Conservation (phyloP, 371 early-diverging fungal genomes). For the Mucor racemosus region DNA sequence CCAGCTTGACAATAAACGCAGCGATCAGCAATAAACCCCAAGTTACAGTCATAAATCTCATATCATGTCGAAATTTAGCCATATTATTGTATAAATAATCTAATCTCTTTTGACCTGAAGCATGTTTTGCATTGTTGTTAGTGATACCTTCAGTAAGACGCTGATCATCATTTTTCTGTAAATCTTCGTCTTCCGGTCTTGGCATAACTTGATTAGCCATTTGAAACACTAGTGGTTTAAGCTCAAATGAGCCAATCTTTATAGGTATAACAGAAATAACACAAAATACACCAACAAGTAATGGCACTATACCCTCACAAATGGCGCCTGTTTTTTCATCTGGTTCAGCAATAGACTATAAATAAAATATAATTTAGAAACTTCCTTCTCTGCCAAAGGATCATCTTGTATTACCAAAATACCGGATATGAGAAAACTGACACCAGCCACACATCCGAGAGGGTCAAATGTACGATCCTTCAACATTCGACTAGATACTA, state of each 20-base stretch:
- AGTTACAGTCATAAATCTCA: constrained; percentile 50
- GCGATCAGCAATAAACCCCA: constrained; percentile 47
- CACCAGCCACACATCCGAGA: constrained; percentile 35
- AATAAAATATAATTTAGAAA: too few relatives aligned
- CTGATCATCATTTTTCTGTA: constrained; percentile 34
- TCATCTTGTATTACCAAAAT: constrained; percentile 28
- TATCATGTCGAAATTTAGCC: constrained; percentile 48
- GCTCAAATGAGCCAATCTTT: constrained; percentile 34
- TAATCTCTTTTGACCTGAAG: constrained; percentile 22
- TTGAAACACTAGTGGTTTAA: constrained; percentile 47
- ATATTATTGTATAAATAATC: constrained; percentile 36
- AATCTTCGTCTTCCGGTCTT: constrained; percentile 28
- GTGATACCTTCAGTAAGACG: constrained; percentile 14
- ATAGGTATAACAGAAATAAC: constrained; percentile 45
- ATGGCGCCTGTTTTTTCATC: constrained; percentile 35
- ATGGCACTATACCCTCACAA: constrained; percentile 43
- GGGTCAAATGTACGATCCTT: constrained; percentile 29
- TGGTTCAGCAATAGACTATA: constrained; percentile 51
- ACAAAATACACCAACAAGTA: constrained; percentile 45
- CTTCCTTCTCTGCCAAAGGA: too few relatives aligned
- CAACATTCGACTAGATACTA: constrained; percentile 28
- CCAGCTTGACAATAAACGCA: constrained; percentile 45
- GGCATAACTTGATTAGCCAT: constrained; percentile 53
- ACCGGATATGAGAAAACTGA: constrained; percentile 40
- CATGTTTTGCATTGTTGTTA: not conserved